Evolutionary conservation across 192 early-diverging fungal species (phyloP).

Genomic region (Entomortierella beljakovae): DNA sequence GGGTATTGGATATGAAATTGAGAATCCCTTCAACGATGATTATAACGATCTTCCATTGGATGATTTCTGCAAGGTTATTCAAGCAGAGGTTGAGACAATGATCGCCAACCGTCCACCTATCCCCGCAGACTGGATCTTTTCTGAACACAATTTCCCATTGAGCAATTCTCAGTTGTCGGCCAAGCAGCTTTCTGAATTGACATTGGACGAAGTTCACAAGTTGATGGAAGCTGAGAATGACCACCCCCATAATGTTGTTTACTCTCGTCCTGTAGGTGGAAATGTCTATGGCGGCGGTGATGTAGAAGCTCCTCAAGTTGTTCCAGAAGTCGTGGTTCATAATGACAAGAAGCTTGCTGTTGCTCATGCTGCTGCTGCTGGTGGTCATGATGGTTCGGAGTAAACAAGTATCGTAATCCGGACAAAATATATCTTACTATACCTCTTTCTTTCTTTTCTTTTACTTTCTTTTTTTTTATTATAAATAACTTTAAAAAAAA

Average conservation of each 20-base stretch:
- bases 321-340: background rate
- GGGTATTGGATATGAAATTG: constrained; percentile 88
- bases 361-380: too few relatives aligned
- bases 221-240: constrained; percentile 20
- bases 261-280: constrained; percentile 26
- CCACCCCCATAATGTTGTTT: constrained; percentile 7
- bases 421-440: too few relatives aligned
- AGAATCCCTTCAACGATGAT: constrained; percentile 93
- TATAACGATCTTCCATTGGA: constrained; percentile 77
- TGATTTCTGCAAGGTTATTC: constrained; percentile 61
- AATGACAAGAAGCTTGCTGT: background rate
- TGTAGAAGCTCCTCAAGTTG: background rate
- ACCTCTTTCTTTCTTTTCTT: too few relatives aligned
- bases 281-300: constrained; percentile 8
- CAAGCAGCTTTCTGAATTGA: constrained; percentile 33
- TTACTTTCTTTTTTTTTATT: too few relatives aligned
- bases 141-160: constrained; percentile 51
- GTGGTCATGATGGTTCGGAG: too few relatives aligned
- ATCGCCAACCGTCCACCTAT: constrained; percentile 21
- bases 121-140: constrained; percentile 55
- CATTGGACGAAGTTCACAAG: constrained; percentile 51
- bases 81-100: constrained; percentile 46
- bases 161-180: constrained; percentile 34
- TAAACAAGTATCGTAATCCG: too few relatives aligned
- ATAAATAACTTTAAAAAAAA: too few relatives aligned